Evolutionary conservation across 148 eudicot genomes (phyloP), one percentile per base, ranked within the genome.

Genomic region (Chenopodium formosanum): DNA sequence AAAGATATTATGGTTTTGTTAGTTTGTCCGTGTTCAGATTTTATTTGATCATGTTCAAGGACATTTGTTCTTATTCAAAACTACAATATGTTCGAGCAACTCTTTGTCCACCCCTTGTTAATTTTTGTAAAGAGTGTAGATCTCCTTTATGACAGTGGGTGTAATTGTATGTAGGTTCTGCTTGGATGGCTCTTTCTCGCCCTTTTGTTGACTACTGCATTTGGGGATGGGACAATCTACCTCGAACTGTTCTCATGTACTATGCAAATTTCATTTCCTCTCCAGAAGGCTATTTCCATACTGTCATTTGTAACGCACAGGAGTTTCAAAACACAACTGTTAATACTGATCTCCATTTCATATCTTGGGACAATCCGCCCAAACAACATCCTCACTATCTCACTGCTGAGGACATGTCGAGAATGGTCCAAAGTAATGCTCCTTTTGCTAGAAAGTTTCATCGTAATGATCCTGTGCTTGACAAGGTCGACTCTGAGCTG

Each of bases 211-310:
- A 89, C 83, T 89, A 84, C 82, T 89, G 90, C 90, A 86, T 89
- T 31, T 88, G 92, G 92, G 92, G 92, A 63, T 89, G 92, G 92
- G 92, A 89, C 87, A 89, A 88, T 50, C 72, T 89, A 77, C 92
- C 90, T 2, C 86, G 92, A 74, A 88, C 86, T 1, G 85, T 87
- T 23, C 90, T 89, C 58, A 88, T 89, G 92, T 89, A 89, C 71
- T 89, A 89, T 68, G 87, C 92, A 23, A 89, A 89, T 81, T 89
- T 89, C 75, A 32, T 89, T 50, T 89, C 92, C 69, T 89, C 92
- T 46, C 92, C 92, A 1, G 92, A 89, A 79, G 92, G 92, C 78
- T 89, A 89, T 79, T 89, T 89, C 73, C 91, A 89, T 82, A 89
- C 90, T 0, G 91, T 89, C 71, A 75, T 89, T 62, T 89, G 92